These are phyloP conservation scores for Syzygium jambos DNA, from an alignment of 345 rosid species.

Conservation along the genomic window DNA sequence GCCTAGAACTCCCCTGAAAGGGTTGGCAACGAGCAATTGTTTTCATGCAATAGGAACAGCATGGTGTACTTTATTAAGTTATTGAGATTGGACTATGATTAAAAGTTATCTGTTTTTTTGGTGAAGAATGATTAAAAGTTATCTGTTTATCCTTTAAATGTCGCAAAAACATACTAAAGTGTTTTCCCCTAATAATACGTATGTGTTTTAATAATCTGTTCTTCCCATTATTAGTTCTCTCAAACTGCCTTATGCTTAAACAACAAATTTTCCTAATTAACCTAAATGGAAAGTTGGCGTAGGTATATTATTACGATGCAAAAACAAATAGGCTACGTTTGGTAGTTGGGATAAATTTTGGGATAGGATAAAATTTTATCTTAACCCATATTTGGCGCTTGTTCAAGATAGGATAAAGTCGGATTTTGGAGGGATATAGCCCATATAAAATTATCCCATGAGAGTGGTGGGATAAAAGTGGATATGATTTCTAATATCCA, in stretches of 20 bases:
- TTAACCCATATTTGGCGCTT: too few relatives aligned
- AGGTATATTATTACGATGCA: not conserved
- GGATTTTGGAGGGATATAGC: too few relatives aligned
- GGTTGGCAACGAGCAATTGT: constrained; percentile 17
- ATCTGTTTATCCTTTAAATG: not conserved
- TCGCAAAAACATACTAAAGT: not conserved
- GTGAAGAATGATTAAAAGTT: too few relatives aligned
- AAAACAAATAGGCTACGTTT: not conserved
- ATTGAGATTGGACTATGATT: not conserved
- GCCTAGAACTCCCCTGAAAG: constrained; percentile 28
- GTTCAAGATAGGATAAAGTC: too few relatives aligned
- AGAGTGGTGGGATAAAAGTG: too few relatives aligned
- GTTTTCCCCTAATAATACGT: not conserved
- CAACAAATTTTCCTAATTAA: not conserved
- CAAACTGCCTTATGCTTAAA: not conserved
- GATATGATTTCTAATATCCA: too few relatives aligned
- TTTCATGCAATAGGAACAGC: not conserved
- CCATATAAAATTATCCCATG: too few relatives aligned
- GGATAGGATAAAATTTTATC: too few relatives aligned
- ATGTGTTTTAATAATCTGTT: not conserved
- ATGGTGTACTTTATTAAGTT: not conserved
- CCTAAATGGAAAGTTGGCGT: not conserved
- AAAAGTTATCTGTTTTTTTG: too few relatives aligned
- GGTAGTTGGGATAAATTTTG: too few relatives aligned
- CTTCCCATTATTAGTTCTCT: not conserved